These are phyloP conservation scores for Vigna reflexopilosa DNA, from an alignment of 306 rosid species.

Conservation along the genomic window DNA sequence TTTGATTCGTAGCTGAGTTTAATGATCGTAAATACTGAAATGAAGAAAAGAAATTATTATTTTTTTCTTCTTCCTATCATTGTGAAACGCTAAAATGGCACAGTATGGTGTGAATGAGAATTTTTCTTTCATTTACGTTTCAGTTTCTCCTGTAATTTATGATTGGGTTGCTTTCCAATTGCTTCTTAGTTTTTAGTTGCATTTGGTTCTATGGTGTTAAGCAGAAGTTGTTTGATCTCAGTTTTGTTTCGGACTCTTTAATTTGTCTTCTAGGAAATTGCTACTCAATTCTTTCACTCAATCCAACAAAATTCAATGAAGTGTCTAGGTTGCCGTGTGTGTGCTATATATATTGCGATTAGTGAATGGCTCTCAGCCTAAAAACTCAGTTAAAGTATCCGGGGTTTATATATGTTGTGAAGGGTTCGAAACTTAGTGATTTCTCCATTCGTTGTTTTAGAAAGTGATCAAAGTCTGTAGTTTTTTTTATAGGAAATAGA, in stretches of 20 bases:
- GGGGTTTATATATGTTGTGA: no score
- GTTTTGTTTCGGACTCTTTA: background rate
- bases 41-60: constrained; percentile 3
- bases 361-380: no score
- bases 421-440: background rate
- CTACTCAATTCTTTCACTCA: constrained; percentile 23
- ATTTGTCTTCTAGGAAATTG: constrained; percentile 3
- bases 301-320: background rate
- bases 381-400: no score
- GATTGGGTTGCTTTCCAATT: background rate
- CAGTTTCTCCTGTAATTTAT: background rate
- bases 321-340: background rate
- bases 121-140: background rate
- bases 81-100: background rate
- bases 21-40: background rate
- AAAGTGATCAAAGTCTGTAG: background rate
- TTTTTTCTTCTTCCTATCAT: background rate
- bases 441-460: background rate
- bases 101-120: background rate
- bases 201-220: background rate
- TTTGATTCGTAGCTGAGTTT: background rate
- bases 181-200: constrained; percentile 19
- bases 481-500: no score
- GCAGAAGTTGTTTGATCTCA: background rate
- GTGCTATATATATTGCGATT: no score